Evolutionary conservation across 1,139 yeast genomes (phyloP), one percentile per base, ranked within the genome.

Genomic region (Nakaseomyces nivariensis): DNA sequence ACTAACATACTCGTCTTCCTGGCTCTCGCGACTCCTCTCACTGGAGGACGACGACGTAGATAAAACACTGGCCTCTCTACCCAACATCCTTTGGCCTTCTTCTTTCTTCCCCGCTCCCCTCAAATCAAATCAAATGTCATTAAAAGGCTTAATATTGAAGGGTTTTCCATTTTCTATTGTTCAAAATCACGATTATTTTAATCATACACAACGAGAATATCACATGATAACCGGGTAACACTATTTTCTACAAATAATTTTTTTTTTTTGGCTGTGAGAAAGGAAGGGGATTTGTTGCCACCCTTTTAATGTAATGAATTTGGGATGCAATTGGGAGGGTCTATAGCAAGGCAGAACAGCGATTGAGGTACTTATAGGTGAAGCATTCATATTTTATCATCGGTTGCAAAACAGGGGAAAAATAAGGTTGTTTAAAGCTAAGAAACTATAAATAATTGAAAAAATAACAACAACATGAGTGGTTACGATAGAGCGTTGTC

Each of bases 401-500:
- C 4, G 5, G 40, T 37, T 7, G 25, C 4, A 36, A 17, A 36
- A 17, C 4, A 36, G 13, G 10, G 25, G 4, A 17, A 17, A 17
- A 36, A 36, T 6, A 36, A 36, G n/a, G n/a, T 17, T 17, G 22
- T 17, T 17, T 17, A 17, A 36, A 13, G 11, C 31, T 3, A 29
- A 6, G 31, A 29, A 29, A 29, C 9, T 29, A 29, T 29, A 29
- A 2, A 29, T 7, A 38, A 38, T 10, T 25, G 24, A 10, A 17
- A 5, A 31, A 22, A 13, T 4, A 43, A 36, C n/a, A n/a, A n/a
- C n/a, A 17, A 13, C 51, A 87, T 92, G 98, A 87, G 97, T 77
- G 97, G 98, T 55, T 92, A 92, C 96, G 98, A 92, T 72, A 83
- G 98, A 78, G 98, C 98, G 54, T 79, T 92, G 64, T 90, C 97